phyloP scores from a whole-genome alignment of 371 early-diverging fungal genomes.

The Apophysomyces variabilis region DNA sequence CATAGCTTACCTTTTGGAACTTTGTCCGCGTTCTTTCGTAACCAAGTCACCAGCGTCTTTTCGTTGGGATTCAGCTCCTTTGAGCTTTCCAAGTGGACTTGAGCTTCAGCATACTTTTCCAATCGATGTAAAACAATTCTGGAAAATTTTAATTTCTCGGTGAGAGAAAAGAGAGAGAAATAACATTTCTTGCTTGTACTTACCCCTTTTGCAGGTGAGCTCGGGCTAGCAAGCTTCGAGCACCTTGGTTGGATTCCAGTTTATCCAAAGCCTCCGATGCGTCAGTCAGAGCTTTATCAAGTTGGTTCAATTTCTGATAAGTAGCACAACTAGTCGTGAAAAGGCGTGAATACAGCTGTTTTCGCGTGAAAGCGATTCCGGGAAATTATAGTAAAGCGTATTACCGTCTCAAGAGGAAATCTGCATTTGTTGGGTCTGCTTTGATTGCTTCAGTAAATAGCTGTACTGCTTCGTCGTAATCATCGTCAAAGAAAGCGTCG shows the following conservation, averaged over 20 bases:
- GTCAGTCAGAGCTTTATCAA: slow-evolving; percentile 64
- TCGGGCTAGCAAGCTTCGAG: slow-evolving; percentile 65
- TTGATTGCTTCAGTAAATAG: slow-evolving; percentile 81
- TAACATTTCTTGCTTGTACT: slow-evolving; percentile 8
- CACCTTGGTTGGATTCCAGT: slow-evolving; percentile 50
- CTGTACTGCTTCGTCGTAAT: slow-evolving; percentile 77
- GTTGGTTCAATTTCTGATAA: slow-evolving; percentile 64
- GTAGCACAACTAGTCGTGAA: slow-evolving; percentile 54
- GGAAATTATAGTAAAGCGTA: too few relatives aligned
- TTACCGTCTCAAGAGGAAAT: slow-evolving; percentile 64
- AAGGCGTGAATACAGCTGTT: neutral
- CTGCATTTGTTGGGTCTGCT: slow-evolving; percentile 71
- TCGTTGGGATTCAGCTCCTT: slow-evolving; percentile 57
- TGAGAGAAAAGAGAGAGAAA: neutral
- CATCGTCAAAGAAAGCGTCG: slow-evolving; percentile 82
- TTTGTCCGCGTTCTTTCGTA: slow-evolving; percentile 57
- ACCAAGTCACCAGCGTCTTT: slow-evolving; percentile 60
- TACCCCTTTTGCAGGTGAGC: slow-evolving; percentile 70
- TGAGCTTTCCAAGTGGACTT: slow-evolving; percentile 54
- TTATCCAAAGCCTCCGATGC: slow-evolving; percentile 62
- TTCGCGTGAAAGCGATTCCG: slow-evolving; percentile 5
- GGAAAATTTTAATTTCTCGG: slow-evolving; percentile 7
- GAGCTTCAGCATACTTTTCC: slow-evolving; percentile 56
- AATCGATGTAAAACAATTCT: slow-evolving; percentile 63
- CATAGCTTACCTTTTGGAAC: slow-evolving; percentile 23